Evolutionary conservation across 2,329 filamentous ascomycete species (phyloP).

Genomic region (Myriosclerotinia scirpicola): DNA sequence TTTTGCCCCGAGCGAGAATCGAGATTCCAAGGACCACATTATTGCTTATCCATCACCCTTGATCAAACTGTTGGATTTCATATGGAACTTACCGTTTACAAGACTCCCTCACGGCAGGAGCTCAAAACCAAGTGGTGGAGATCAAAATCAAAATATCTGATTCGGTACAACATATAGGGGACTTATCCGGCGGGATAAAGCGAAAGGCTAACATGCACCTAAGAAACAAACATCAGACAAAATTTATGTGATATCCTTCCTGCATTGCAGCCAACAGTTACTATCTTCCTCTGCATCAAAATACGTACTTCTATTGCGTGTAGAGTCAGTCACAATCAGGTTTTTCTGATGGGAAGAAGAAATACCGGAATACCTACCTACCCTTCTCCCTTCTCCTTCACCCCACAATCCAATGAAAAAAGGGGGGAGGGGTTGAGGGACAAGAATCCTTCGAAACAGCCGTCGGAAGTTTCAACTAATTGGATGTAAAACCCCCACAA

Average conservation of each 20-base stretch:
- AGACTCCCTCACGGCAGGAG: not conserved
- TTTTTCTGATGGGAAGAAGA: not conserved
- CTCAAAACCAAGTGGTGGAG: not conserved
- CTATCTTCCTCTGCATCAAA: not conserved
- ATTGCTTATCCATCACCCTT: not conserved
- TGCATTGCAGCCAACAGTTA: conserved; percentile 3
- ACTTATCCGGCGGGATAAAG: conserved; percentile 13
- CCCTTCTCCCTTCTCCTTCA: not conserved
- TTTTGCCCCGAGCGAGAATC: not conserved
- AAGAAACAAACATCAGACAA: not conserved
- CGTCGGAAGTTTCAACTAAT: conserved; percentile 6
- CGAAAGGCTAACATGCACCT: conserved; percentile 6
- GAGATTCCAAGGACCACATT: too few species aligned
- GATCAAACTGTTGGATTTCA: not conserved
- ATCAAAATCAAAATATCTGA: not conserved
- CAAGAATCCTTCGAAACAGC: not conserved
- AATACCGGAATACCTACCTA: not conserved
- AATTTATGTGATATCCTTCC: not conserved
- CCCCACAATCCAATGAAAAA: not conserved
- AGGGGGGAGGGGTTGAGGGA: not conserved
- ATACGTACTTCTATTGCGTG: not conserved
- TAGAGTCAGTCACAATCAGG: too few species aligned
- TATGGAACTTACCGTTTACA: too few species aligned
- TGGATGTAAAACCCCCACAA: not conserved
- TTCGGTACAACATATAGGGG: not conserved